These are phyloP conservation scores for Emmonsiellopsis sp. DNA, from an alignment of 2,329 filamentous ascomycete species.

Conservation along the genomic window DNA sequence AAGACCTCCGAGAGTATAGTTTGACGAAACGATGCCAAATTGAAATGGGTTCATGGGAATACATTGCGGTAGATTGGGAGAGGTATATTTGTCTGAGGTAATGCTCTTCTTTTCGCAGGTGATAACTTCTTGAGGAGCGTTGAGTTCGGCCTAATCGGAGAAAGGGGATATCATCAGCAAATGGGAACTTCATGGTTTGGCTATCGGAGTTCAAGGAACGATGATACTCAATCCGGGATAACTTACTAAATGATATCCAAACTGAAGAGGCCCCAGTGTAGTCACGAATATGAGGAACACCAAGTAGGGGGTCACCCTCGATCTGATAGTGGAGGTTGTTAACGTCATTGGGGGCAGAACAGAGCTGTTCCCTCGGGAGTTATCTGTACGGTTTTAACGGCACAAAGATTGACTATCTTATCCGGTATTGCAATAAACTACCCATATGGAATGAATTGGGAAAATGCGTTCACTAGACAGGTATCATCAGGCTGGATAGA, in stretches of 20 bases:
- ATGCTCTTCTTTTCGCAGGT: conserved; percentile 63
- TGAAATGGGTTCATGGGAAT: conserved; percentile 76
- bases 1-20: conserved; percentile 85
- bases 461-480: too few relatives aligned
- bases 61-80: conserved; percentile 51
- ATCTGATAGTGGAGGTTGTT: not conserved
- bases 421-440: too few relatives aligned
- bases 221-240: not conserved
- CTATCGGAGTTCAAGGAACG: not conserved
- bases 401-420: too few relatives aligned
- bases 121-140: conserved; percentile 88
- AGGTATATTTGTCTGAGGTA: conserved; percentile 15
- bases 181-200: conserved; percentile 7
- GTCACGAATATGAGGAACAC: conserved; percentile 64
- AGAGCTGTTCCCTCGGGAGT: too few relatives aligned
- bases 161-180: conserved; percentile 5
- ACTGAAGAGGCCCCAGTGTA: conserved; percentile 82
- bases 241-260: conserved; percentile 81
- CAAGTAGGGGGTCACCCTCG: conserved; percentile 61
- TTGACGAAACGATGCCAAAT: conserved; percentile 79
- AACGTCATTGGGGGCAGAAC: not conserved
- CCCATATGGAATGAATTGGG: too few relatives aligned
- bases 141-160: conserved; percentile 67
- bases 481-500: too few relatives aligned
- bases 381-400: too few relatives aligned